These are phyloP conservation scores for Globomyces sp. DNA, from an alignment of 371 early-diverging fungal genomes.

Conservation along the genomic window DNA sequence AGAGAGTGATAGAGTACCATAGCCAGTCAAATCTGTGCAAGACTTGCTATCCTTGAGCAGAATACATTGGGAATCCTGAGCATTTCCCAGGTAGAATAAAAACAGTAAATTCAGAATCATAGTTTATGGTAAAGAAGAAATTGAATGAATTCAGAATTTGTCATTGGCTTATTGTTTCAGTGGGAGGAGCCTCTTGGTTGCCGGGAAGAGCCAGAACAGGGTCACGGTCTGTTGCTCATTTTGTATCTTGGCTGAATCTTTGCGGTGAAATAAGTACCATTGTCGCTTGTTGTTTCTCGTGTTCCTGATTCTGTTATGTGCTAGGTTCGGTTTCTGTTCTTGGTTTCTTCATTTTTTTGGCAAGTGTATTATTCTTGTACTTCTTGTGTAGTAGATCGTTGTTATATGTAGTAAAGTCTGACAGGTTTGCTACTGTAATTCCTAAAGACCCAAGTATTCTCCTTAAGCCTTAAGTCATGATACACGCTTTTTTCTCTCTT, in stretches of 20 bases:
- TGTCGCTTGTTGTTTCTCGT: too few relatives aligned
- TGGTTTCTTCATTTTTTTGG: too few relatives aligned
- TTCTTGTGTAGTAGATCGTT: too few relatives aligned
- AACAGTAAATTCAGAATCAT: neutral
- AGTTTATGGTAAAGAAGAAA: neutral
- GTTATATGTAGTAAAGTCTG: too few relatives aligned
- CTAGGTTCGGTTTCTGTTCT: too few relatives aligned
- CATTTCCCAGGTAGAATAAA: slow-evolving; percentile 8
- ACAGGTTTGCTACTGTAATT: too few relatives aligned
- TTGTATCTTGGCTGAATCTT: neutral
- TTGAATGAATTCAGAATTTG: neutral
- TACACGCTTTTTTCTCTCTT: too few relatives aligned
- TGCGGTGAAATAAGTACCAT: neutral
- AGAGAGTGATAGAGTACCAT: slow-evolving; percentile 18
- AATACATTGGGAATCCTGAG: slow-evolving; percentile 22
- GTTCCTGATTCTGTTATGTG: too few relatives aligned
- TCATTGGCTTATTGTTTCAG: neutral
- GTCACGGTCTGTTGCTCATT: neutral
- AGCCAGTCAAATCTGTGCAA: slow-evolving; percentile 22
- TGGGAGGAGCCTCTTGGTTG: neutral
- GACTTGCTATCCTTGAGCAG: slow-evolving; percentile 19
- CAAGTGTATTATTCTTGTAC: too few relatives aligned
- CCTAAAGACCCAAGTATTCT: too few relatives aligned
- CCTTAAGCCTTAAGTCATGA: too few relatives aligned
- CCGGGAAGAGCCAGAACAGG: neutral